phyloP scores from a whole-genome alignment of 768 basidiomycete genomes.

The Daedaleopsis sinensis region DNA sequence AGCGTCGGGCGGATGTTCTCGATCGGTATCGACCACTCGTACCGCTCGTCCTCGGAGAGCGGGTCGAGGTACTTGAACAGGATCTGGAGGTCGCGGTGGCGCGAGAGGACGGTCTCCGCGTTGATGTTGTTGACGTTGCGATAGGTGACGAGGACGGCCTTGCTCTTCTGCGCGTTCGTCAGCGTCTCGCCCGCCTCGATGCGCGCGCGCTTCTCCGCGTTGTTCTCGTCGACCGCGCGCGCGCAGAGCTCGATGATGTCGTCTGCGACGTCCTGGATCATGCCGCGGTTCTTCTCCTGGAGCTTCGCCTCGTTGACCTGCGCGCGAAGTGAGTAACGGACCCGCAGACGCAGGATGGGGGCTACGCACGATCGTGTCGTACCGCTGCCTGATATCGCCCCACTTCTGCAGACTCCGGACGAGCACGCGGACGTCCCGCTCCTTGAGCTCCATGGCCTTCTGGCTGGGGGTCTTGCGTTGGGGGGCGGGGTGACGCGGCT shows the following conservation, averaged over 20 bases:
- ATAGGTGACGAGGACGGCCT: slow-evolving; percentile 92
- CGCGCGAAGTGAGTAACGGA: slow-evolving; percentile 6
- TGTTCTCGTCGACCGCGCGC: slow-evolving; percentile 82
- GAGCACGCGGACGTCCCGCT: slow-evolving; percentile 93
- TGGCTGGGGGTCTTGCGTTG: slow-evolving; percentile 90
- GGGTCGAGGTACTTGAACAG: slow-evolving; percentile 78
- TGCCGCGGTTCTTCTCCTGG: slow-evolving; percentile 89
- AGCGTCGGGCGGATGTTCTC: slow-evolving; percentile 93
- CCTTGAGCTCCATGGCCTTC: slow-evolving; percentile 95
- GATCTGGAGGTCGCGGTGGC: slow-evolving; percentile 86
- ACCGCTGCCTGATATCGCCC: slow-evolving; percentile 95
- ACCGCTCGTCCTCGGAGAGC: slow-evolving; percentile 63
- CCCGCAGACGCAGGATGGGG: slow-evolving; percentile 2
- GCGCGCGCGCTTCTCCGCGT: slow-evolving; percentile 75
- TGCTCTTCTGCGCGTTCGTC: slow-evolving; percentile 93
- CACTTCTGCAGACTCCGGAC: slow-evolving; percentile 95
- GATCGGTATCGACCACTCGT: slow-evolving; percentile 86
- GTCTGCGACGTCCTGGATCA: slow-evolving; percentile 90
- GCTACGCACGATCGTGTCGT: slow-evolving; percentile 85
- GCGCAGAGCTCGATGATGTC: slow-evolving; percentile 89
- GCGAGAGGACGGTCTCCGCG: slow-evolving; percentile 93
- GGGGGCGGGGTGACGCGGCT: slow-evolving; percentile 70
- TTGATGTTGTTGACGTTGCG: slow-evolving; percentile 93
- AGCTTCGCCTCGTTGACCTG: slow-evolving; percentile 91
- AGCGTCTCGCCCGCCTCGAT: slow-evolving; percentile 85